Conservation (phyloP, 768 basidiomycete species). For the Lepiota venenata region DNA sequence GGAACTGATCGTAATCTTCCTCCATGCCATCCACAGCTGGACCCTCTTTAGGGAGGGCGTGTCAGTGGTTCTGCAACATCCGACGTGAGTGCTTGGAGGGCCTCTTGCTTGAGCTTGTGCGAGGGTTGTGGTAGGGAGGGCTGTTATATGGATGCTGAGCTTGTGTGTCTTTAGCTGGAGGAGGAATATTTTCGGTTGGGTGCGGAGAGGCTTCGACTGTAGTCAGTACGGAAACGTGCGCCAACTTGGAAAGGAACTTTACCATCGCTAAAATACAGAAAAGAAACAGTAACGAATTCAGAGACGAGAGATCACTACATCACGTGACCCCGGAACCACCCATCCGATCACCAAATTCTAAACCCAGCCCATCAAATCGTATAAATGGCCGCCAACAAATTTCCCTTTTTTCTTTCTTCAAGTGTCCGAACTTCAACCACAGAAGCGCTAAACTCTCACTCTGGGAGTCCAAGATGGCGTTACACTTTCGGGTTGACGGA, state of each 20-base stretch:
- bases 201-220: constrained; percentile 43
- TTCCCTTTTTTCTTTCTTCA: constrained; percentile 23
- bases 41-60: constrained; percentile 13
- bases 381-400: constrained; percentile 23
- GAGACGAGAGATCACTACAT: background rate
- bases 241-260: too few relatives aligned
- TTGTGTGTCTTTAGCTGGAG: constrained; percentile 74
- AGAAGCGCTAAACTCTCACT: constrained; percentile 54
- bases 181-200: constrained; percentile 61
- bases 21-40: constrained; percentile 27
- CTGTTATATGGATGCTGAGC: constrained; percentile 57
- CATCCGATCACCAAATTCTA: constrained; percentile 15
- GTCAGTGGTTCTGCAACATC: constrained; percentile 35
- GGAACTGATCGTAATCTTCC: constrained; percentile 17
- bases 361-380: constrained; percentile 23
- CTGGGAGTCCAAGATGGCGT: constrained; percentile 43
- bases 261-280: background rate
- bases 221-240: background rate
- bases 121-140: constrained; percentile 51
- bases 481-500: constrained; percentile 70
- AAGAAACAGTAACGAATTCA: background rate
- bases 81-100: constrained; percentile 55
- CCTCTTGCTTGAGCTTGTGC: constrained; percentile 59
- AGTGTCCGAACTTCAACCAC: constrained; percentile 66
- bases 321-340: constrained; percentile 9